These are phyloP conservation scores for Kodamaea alishanica DNA, from an alignment of 1,139 yeast species.

Conservation along the genomic window DNA sequence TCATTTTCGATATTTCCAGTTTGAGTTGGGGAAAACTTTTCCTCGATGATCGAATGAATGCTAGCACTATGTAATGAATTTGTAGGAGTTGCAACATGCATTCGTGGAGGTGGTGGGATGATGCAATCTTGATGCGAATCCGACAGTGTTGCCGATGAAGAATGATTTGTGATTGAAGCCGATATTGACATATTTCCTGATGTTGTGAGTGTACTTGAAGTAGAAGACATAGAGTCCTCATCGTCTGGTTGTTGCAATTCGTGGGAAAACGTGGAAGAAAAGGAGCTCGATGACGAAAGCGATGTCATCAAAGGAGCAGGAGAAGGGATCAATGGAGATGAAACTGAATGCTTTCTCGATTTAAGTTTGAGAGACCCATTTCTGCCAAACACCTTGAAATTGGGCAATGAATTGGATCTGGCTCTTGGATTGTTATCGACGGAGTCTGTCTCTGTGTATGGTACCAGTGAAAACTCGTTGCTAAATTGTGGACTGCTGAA, in stretches of 20 bases:
- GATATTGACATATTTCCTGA: too few species aligned
- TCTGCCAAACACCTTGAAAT: constrained; percentile 6
- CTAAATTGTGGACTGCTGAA: neutral
- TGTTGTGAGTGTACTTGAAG: too few species aligned
- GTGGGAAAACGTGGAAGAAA: constrained; percentile 3
- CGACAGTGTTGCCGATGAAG: neutral
- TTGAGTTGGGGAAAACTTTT: neutral
- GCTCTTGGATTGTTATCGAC: constrained; percentile 2
- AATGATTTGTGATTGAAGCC: too few species aligned
- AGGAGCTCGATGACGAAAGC: neutral
- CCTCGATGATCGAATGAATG: constrained; percentile 5
- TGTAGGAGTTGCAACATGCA: constrained; percentile 1
- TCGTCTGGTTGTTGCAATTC: constrained; percentile 4
- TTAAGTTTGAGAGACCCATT: constrained; percentile 3
- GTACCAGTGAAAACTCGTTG: constrained; percentile 3
- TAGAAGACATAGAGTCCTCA: neutral
- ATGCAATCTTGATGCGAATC: constrained; percentile 7
- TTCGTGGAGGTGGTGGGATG: constrained; percentile 7
- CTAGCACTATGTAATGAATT: too few species aligned
- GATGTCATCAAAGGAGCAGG: constrained; percentile 1
- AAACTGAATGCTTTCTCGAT: constrained; percentile 5
- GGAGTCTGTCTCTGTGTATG: constrained; percentile 6
- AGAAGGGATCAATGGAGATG: constrained; percentile 2
- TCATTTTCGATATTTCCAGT: neutral
- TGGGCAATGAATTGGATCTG: constrained; percentile 9